Base-by-base conservation (phyloP, 306 rosid genomes). In the Sechiopsis laciniata region DNA sequence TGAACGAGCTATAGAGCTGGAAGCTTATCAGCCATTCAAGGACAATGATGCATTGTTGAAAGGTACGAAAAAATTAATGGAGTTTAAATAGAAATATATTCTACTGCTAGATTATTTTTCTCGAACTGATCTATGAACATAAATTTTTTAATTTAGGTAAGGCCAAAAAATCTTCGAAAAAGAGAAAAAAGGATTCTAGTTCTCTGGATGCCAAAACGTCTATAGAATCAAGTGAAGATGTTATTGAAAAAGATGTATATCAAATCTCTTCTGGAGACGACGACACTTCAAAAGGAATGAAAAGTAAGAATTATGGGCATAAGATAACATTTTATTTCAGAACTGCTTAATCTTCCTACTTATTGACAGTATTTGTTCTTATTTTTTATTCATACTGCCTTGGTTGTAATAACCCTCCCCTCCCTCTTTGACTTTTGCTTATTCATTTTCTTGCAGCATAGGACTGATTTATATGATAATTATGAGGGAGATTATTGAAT, bases 11-110 rank as follows among this genome's bases (percentile, higher is more conserved):
- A 72, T 66, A 26, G 76, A 7, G 8, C 82, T 55, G 75, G 85
- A 85, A 48, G 77, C 76, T 72, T 74, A 61, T 81, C 75, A 72
- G 72, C 75, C 84, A 78, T 79, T 82, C 68, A 68, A 84, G 17
- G 84, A 77, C 29, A 83, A 82, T 57, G 88, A 77, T 58, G 88
- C 79, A 71, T 10, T 77, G 84, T 84, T 83, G 13, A 84, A 80
- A 76, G 88, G 89, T 74, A 82, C 80, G 74, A 71, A 87, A 76
- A 89, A 87, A 88, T 76, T 77, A 75, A 48, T 55, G 7, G 51
- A 68, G 24, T 57, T 61, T 73, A 14, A 37, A 19, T 22, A n/a
- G 37, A 24, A 11, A 26, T 9, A 42, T 73, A 71, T 72, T 78
- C 71, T 40, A 52, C 7, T 67, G 16, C 11, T 20, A 56, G 32